Conservation (phyloP, 1,284 basidiomycete genomes). For the Ganoderma sinense region DNA sequence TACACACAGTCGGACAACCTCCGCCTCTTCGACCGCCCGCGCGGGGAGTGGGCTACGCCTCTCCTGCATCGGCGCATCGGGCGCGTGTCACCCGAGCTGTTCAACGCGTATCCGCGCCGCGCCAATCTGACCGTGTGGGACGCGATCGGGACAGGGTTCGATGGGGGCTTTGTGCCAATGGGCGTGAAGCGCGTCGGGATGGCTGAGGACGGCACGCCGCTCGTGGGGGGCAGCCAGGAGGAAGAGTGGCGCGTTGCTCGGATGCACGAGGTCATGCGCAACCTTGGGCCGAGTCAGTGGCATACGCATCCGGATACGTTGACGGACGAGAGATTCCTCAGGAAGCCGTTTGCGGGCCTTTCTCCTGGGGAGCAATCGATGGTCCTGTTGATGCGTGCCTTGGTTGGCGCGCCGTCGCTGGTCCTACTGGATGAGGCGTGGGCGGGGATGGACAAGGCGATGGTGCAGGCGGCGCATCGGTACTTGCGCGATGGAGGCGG, state of each 20-base stretch:
- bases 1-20: slow-evolving; percentile 81
- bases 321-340: slow-evolving; percentile 48
- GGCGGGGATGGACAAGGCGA: slow-evolving; percentile 86
- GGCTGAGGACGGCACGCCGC: slow-evolving; percentile 37
- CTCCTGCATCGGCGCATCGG: slow-evolving; percentile 71
- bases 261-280: slow-evolving; percentile 63
- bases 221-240: slow-evolving; percentile 43
- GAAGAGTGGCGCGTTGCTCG: slow-evolving; percentile 54
- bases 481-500: slow-evolving; percentile 69
- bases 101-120: slow-evolving; percentile 88
- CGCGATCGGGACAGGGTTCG: slow-evolving; percentile 86
- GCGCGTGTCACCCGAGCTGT: slow-evolving; percentile 89
- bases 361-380: slow-evolving; percentile 80
- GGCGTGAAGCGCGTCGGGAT: slow-evolving; percentile 56
- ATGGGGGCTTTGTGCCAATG: slow-evolving; percentile 75
- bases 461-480: slow-evolving; percentile 68
- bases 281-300: slow-evolving; percentile 70
- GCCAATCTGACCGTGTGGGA: slow-evolving; percentile 78
- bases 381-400: slow-evolving; percentile 84
- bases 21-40: slow-evolving; percentile 75
- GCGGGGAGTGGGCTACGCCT: slow-evolving; percentile 67
- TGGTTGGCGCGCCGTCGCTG: slow-evolving; percentile 75
- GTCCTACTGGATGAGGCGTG: slow-evolving; percentile 91
- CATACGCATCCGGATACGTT: slow-evolving; percentile 18
- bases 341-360: slow-evolving; percentile 64